These are phyloP conservation scores for Asterochloris sp. DNA, from an alignment of 139 green algal species.

Conservation along the genomic window DNA sequence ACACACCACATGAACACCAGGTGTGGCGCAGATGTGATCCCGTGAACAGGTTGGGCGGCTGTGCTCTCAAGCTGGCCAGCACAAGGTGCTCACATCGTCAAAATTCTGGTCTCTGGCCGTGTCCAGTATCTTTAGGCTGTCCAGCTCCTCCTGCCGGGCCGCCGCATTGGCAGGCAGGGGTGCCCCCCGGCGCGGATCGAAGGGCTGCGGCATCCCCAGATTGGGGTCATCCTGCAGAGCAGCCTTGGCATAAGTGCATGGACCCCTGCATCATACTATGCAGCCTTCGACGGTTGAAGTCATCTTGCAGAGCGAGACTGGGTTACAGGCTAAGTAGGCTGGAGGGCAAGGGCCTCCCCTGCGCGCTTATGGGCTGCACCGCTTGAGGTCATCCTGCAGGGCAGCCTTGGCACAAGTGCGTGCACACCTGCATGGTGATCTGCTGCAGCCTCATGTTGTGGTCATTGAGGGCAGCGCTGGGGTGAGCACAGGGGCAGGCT, in stretches of 20 bases:
- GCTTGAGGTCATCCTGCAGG: background rate
- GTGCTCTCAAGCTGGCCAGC: no score
- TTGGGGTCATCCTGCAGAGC: background rate
- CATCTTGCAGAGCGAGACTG: background rate
- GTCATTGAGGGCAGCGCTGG: no score
- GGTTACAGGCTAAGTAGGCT: background rate
- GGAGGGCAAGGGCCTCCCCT: background rate
- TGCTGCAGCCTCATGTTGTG: no score
- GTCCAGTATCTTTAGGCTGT: constrained; percentile 50
- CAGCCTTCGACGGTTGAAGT: background rate
- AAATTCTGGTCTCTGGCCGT: constrained; percentile 59
- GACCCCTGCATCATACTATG: background rate
- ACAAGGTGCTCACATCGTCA: constrained; percentile 65
- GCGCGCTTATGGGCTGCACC: background rate
- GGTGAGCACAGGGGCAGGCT: no score
- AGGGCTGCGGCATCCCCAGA: background rate
- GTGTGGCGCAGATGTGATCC: no score
- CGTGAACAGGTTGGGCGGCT: no score
- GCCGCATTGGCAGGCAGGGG: constrained; percentile 30
- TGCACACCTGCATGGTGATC: no score
- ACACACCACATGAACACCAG: no score
- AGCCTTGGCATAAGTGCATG: background rate
- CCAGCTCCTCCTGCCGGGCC: constrained; percentile 36
- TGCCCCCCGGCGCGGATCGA: constrained; percentile 20
- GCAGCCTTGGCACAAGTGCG: background rate